phyloP scores from a whole-genome alignment of 352 stramenopile species.

The Phytopythium chamaehyphon region DNA sequence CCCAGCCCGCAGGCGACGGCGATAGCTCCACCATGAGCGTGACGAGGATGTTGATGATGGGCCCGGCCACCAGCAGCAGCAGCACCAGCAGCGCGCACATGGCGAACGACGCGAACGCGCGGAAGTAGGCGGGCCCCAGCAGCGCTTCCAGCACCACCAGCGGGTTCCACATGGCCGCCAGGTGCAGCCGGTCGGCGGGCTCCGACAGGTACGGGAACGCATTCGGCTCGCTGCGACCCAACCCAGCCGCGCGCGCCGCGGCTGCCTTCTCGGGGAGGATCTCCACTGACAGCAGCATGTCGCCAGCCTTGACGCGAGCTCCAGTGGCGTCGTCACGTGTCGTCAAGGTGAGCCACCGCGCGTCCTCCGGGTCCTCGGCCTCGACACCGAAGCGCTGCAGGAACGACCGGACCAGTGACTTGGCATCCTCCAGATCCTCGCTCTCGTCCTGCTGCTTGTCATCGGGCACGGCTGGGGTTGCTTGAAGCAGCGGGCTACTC shows the following conservation, averaged over 20 bases:
- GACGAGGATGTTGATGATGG: constrained; percentile 67
- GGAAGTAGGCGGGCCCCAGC: constrained; percentile 73
- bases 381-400: constrained; percentile 70
- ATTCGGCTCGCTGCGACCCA: constrained; percentile 77
- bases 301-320: constrained; percentile 52
- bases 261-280: constrained; percentile 60
- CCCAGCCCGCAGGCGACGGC: constrained; percentile 49
- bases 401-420: constrained; percentile 67
- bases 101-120: constrained; percentile 59
- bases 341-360: constrained; percentile 70
- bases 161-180: constrained; percentile 82
- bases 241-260: constrained; percentile 52
- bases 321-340: constrained; percentile 56
- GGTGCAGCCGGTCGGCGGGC: constrained; percentile 64
- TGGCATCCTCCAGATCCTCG: constrained; percentile 51
- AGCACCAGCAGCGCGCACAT: constrained; percentile 49
- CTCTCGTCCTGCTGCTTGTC: constrained; percentile 18
- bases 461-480: constrained; percentile 3
- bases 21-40: constrained; percentile 55
- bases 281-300: constrained; percentile 72
- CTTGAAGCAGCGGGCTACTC: not conserved
- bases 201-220: constrained; percentile 72
- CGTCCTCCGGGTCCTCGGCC: constrained; percentile 70
- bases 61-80: constrained; percentile 63
- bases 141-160: constrained; percentile 73